A percentile compares a stretch with the other conserved stretches of the same genome.
Conservation (phyloP, 768 basidiomycete genomes). For the Strobilomyces confusus region DNA sequence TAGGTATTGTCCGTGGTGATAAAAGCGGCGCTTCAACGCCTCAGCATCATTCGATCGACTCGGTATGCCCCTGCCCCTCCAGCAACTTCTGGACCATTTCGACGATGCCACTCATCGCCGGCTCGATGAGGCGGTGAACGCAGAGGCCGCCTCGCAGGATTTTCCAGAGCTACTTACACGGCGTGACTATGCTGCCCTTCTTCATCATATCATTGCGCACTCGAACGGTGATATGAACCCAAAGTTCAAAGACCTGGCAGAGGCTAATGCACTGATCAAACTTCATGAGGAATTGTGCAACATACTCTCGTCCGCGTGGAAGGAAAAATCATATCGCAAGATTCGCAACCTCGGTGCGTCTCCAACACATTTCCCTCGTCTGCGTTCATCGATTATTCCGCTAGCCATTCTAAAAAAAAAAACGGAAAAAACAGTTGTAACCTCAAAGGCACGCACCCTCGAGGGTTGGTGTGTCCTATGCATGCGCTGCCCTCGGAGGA, state of each 20-base stretch:
- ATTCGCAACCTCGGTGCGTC: slow-evolving; percentile 7
- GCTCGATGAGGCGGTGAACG: not conserved
- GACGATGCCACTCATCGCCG: not conserved
- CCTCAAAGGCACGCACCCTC: no score
- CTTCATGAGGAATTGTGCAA: not conserved
- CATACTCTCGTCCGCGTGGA: not conserved
- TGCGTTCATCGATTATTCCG: not conserved
- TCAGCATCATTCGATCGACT: not conserved
- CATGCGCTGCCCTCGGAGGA: not conserved
- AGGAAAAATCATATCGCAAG: not conserved
- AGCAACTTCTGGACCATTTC: not conserved
- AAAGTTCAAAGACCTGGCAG: rapidly evolving
- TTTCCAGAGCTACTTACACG: not conserved
- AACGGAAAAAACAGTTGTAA: no score
- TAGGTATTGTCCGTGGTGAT: no score
- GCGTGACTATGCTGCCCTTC: not conserved
- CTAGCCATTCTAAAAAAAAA: not conserved
- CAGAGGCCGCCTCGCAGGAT: not conserved
- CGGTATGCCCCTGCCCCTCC: not conserved
- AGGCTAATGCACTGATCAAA: not conserved
- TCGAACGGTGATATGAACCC: not conserved
- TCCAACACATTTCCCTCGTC: not conserved
- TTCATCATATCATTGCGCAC: not conserved
- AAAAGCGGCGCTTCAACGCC: not conserved
- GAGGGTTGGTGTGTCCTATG: not conserved